phyloP scores from a whole-genome alignment of 2,329 filamentous ascomycete genomes.

The Aspergillus flavus region DNA sequence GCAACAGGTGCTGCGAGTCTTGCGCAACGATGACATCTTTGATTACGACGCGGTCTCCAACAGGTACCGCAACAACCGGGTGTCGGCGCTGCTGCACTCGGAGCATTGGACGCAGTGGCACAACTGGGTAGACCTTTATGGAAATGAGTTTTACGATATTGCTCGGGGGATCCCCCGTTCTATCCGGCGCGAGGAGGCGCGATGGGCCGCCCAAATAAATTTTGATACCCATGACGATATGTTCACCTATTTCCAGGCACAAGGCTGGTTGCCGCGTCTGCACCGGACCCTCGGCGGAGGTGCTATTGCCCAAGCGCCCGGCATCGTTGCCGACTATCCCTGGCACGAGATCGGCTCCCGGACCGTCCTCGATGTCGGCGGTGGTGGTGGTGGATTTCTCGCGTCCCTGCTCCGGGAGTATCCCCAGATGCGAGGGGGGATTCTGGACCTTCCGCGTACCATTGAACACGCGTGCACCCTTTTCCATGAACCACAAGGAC shows the following conservation, averaged over 20 bases:
- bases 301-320: conserved; percentile 41
- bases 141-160: conserved; percentile 50
- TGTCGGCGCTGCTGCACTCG: conserved; percentile 36
- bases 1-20: conserved; percentile 3
- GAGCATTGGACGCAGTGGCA: conserved; percentile 52
- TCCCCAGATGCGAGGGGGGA: conserved; percentile 32
- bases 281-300: conserved; percentile 44
- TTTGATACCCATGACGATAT: conserved; percentile 46
- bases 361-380: conserved; percentile 45
- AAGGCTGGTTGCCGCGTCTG: conserved; percentile 34
- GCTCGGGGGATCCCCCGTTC: conserved; percentile 36
- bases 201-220: conserved; percentile 43
- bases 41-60: not conserved
- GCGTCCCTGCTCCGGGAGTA: conserved; percentile 36
- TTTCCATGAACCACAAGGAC: conserved; percentile 31
- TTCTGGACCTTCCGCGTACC: conserved; percentile 40
- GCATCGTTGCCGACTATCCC: conserved; percentile 34
- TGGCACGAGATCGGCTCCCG: conserved; percentile 40
- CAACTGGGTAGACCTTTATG: conserved; percentile 49
- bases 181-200: conserved; percentile 1
- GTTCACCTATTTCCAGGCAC: conserved; percentile 43
- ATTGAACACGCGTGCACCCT: conserved; percentile 33
- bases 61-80: conserved; percentile 37
- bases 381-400: conserved; percentile 44
- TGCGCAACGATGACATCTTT: conserved; percentile 8